Evolutionary conservation across 345 rosid species (phyloP).

Genomic region (Psidium guajava): DNA sequence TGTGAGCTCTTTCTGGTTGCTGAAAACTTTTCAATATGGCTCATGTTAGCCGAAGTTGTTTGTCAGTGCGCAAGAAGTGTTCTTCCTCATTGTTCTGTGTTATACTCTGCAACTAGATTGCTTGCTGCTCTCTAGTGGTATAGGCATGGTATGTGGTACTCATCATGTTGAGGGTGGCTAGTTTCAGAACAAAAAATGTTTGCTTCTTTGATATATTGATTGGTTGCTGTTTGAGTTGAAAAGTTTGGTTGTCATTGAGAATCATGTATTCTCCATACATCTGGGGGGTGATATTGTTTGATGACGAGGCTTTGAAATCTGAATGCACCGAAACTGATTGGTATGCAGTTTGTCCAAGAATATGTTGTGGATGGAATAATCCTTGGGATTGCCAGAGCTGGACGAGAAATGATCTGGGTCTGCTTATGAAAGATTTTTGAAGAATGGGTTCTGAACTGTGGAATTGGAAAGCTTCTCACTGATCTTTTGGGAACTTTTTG

Average conservation of each 20-base stretch:
- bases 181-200: background rate
- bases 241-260: background rate
- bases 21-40: background rate
- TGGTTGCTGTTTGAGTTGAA: background rate
- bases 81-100: background rate
- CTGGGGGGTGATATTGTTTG: background rate
- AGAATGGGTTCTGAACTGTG: background rate
- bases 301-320: background rate
- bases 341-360: background rate
- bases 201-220: background rate
- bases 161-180: background rate
- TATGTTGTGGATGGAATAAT: background rate
- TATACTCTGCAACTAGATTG: background rate
- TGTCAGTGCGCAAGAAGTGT: background rate
- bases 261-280: background rate
- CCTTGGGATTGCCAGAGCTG: background rate
- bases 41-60: background rate
- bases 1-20: background rate
- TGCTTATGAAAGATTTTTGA: background rate
- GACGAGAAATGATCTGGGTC: background rate
- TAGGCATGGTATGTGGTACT: background rate
- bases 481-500: background rate
- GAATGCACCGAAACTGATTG: background rate
- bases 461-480: background rate
- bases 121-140: background rate